These are phyloP conservation scores for Hylodesmum podocarpum DNA, from an alignment of 306 rosid species.

Conservation along the genomic window DNA sequence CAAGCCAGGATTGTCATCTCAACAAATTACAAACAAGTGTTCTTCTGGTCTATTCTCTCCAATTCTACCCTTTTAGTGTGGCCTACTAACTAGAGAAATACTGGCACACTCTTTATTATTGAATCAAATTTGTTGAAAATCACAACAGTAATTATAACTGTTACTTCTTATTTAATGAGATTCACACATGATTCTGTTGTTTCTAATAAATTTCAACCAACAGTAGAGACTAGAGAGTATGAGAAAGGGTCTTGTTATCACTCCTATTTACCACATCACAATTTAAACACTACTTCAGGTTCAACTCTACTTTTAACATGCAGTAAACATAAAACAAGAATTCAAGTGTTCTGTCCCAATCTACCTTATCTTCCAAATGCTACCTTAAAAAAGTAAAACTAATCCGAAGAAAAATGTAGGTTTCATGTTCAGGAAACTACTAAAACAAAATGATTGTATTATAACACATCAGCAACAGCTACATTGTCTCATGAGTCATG, in stretches of 20 bases:
- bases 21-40: not conserved
- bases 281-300: not conserved
- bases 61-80: not conserved
- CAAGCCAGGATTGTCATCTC: not conserved
- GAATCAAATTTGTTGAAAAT: too few relatives aligned
- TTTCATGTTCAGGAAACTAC: constrained; percentile 17
- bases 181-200: too few relatives aligned
- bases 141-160: too few relatives aligned
- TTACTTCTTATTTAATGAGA: too few relatives aligned
- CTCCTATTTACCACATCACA: not conserved
- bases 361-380: not conserved
- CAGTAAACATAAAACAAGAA: not conserved
- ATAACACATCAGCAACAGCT: constrained; percentile 6
- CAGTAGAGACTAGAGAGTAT: too few relatives aligned
- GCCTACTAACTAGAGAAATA: too few relatives aligned
- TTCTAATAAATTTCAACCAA: too few relatives aligned
- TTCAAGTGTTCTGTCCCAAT: not conserved
- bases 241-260: too few relatives aligned
- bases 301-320: not conserved
- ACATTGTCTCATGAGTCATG: not conserved
- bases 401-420: not conserved
- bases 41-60: not conserved
- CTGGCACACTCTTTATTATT: too few relatives aligned
- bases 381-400: not conserved
- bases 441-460: not conserved